Conservation (phyloP, 2,329 filamentous ascomycete genomes). For the Colletotrichum trifolii region DNA sequence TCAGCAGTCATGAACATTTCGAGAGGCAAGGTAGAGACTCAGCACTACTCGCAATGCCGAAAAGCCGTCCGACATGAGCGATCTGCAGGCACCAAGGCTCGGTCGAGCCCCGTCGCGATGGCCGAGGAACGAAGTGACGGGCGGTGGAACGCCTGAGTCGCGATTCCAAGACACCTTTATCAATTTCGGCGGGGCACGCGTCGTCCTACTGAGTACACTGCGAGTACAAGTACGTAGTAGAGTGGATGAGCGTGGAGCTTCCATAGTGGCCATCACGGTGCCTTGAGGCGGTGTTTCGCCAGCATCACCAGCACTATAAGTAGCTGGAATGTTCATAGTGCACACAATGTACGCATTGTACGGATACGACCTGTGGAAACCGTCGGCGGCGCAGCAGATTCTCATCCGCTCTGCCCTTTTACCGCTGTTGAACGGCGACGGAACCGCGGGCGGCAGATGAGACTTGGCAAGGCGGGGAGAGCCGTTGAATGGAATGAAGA, state of each 20-base stretch:
- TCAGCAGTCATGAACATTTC: too few relatives aligned
- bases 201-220: neutral
- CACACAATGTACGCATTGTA: too few relatives aligned
- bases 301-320: neutral
- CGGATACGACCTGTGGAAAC: neutral
- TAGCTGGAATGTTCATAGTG: neutral
- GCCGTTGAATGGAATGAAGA: conserved; percentile 13
- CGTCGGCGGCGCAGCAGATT: conserved; percentile 10
- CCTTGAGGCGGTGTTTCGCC: neutral
- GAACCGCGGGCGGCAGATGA: conserved; percentile 22
- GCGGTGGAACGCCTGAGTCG: conserved; percentile 11
- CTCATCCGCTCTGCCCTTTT: neutral
- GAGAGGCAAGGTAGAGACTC: too few relatives aligned
- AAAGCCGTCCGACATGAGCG: conserved; percentile 1
- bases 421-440: neutral
- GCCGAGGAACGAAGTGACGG: conserved; percentile 8
- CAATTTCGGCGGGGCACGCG: conserved; percentile 14
- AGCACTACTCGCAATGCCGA: neutral
- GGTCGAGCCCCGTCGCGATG: conserved; percentile 6
- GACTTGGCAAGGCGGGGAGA: conserved; percentile 25
- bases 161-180: conserved; percentile 12
- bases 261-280: neutral
- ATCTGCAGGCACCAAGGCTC: conserved; percentile 6
- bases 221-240: neutral
- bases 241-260: conserved; percentile 3